These are phyloP conservation scores for Ganoderma meredithae DNA, from an alignment of 1,284 basidiomycete genomes.

Conservation along the genomic window DNA sequence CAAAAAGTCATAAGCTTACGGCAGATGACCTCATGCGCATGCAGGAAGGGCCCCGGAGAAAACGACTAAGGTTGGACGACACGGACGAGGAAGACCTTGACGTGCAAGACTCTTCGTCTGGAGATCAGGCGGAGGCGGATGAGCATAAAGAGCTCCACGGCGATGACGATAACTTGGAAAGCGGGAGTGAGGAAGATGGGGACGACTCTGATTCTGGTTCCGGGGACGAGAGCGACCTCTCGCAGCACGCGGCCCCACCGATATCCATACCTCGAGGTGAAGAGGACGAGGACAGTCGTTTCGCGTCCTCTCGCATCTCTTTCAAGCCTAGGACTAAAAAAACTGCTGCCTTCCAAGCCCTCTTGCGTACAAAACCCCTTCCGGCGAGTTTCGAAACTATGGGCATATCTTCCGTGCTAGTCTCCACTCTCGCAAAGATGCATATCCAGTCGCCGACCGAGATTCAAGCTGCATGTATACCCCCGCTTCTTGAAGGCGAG, in stretches of 20 bases:
- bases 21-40: slow-evolving; percentile 48
- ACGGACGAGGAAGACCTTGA: slow-evolving; percentile 29
- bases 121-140: slow-evolving; percentile 5
- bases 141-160: slow-evolving; percentile 20
- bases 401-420: slow-evolving; percentile 78
- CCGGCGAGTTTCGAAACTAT: slow-evolving; percentile 69
- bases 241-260: background rate
- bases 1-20: slow-evolving; percentile 41
- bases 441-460: slow-evolving; percentile 89
- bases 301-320: slow-evolving; percentile 37
- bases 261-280: slow-evolving; percentile 13
- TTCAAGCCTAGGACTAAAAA: slow-evolving; percentile 32
- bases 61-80: slow-evolving; percentile 34
- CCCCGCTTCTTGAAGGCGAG: slow-evolving; percentile 83
- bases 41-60: slow-evolving; percentile 44
- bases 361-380: slow-evolving; percentile 25
- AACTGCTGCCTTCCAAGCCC: slow-evolving; percentile 9
- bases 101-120: slow-evolving; percentile 20
- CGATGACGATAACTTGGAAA: slow-evolving; percentile 6
- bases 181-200: slow-evolving; percentile 14
- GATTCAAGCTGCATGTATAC: slow-evolving; percentile 92
- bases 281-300: slow-evolving; percentile 26
- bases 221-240: slow-evolving; percentile 14
- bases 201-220: background rate
- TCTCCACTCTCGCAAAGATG: slow-evolving; percentile 79